Conservation (phyloP, 2,329 filamentous ascomycete species). For the Pseudopyrenochaeta lycopersici region DNA sequence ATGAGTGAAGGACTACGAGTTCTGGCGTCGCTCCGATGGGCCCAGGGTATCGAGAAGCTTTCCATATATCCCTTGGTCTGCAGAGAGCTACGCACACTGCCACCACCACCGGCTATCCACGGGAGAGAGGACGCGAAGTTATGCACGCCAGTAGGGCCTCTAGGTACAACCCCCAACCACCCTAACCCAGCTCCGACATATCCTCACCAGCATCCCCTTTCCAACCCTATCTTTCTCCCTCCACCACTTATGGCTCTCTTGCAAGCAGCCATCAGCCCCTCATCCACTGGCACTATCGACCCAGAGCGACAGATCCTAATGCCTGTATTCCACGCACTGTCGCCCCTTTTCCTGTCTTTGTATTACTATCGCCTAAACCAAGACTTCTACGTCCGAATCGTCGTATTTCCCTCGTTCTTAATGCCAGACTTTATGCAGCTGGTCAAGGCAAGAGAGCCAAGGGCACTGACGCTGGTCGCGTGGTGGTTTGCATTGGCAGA, state of each 20-base stretch:
- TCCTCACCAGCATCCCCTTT: slow-evolving; percentile 7
- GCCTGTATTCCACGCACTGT: slow-evolving; percentile 40
- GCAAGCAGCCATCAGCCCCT: slow-evolving; percentile 19
- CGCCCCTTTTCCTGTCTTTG: slow-evolving; percentile 43
- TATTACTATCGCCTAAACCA: slow-evolving; percentile 41
- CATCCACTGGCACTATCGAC: slow-evolving; percentile 22
- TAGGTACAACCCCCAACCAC: slow-evolving; percentile 28
- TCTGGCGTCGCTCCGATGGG: slow-evolving; percentile 41
- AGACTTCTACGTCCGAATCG: slow-evolving; percentile 40
- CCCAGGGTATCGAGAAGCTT: slow-evolving; percentile 42
- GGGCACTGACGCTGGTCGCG: slow-evolving; percentile 35
- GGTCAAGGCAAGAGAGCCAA: slow-evolving; percentile 30
- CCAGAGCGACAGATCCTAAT: slow-evolving; percentile 28
- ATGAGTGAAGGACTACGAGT: slow-evolving; percentile 44
- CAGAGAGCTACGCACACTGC: slow-evolving; percentile 37
- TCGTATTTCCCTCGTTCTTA: slow-evolving; percentile 41
- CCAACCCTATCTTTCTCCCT: slow-evolving; percentile 37
- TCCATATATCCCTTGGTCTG: slow-evolving; percentile 38
- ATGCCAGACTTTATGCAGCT: slow-evolving; percentile 38
- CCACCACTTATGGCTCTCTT: slow-evolving; percentile 36
- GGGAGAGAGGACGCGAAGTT: slow-evolving; percentile 15
- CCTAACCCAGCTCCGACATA: slow-evolving; percentile 41
- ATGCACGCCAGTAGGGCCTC: slow-evolving; percentile 14
- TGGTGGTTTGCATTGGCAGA: slow-evolving; percentile 41
- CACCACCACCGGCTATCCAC: slow-evolving; percentile 34